Percentiles rank a stretch among this genome's conserved stretches.
These are phyloP conservation scores for Podaxis mareebaensis DNA, from an alignment of 768 basidiomycete genomes.

Conservation along the genomic window DNA sequence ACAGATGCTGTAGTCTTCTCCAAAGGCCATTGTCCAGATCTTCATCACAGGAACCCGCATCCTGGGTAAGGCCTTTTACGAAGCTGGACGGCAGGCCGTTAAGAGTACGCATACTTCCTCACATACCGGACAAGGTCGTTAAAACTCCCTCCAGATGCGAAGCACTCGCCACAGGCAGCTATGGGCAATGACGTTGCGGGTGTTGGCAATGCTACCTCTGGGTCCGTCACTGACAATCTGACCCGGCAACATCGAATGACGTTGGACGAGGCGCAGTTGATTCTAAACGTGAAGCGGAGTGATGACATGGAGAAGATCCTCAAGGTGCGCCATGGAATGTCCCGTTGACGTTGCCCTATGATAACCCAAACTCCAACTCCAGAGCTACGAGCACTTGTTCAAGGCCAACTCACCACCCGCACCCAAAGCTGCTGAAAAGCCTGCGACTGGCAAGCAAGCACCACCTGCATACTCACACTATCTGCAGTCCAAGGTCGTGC, in stretches of 20 bases:
- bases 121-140: not conserved
- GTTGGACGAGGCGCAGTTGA: conserved; percentile 90
- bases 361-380: conserved; percentile 14
- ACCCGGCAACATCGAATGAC: conserved; percentile 91
- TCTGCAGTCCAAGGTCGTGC: conserved; percentile 94
- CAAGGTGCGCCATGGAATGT: conserved; percentile 50
- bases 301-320: conserved; percentile 68
- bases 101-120: conserved; percentile 65
- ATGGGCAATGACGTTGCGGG: conserved; percentile 72
- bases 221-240: conserved; percentile 77
- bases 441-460: conserved; percentile 42
- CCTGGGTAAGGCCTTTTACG: conserved; percentile 87
- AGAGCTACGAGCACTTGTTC: conserved; percentile 95
- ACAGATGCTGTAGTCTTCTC: conserved; percentile 61
- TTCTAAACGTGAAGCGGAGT: conserved; percentile 83
- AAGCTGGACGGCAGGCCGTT: conserved; percentile 89
- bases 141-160: conserved; percentile 62
- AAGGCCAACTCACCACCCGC: conserved; percentile 81
- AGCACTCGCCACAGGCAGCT: conserved; percentile 70
- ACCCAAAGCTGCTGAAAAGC: conserved; percentile 46
- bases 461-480: conserved; percentile 77
- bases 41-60: conserved; percentile 75
- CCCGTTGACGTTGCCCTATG: not conserved
- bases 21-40: conserved; percentile 78
- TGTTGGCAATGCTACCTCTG: conserved; percentile 70